These are phyloP conservation scores for Bremia lactucae DNA, from an alignment of 352 stramenopile species.

Conservation along the genomic window DNA sequence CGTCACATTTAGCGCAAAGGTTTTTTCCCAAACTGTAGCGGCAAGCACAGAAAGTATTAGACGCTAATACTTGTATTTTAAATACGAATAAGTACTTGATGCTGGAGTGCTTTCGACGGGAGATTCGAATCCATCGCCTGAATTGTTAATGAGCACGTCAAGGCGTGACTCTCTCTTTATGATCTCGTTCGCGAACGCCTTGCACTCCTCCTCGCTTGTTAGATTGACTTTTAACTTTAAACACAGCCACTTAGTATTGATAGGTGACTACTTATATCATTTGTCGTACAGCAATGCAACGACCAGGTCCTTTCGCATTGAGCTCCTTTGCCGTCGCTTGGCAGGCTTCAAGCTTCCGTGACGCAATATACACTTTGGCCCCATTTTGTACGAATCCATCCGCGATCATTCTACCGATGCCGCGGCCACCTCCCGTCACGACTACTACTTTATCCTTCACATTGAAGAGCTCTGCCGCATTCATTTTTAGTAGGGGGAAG, in stretches of 20 bases:
- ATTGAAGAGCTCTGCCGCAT: conserved; percentile 11
- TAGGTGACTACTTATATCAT: too few species aligned
- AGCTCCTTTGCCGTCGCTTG: conserved; percentile 58
- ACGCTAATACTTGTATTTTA: too few species aligned
- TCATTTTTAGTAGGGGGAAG: too few species aligned
- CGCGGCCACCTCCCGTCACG: conserved; percentile 88
- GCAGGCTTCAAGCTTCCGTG: conserved; percentile 74
- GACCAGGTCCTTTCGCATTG: conserved; percentile 42
- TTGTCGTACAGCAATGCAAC: conserved; percentile 41
- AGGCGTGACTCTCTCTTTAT: conserved; percentile 60
- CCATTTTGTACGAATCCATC: conserved; percentile 87
- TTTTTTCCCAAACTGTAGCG: conserved; percentile 81
- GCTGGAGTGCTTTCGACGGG: conserved; percentile 25
- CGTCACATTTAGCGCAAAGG: conserved; percentile 92
- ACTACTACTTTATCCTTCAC: conserved; percentile 78
- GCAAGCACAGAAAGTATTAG: too few species aligned
- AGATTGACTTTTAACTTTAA: conserved; percentile 22
- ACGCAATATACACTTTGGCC: conserved; percentile 90
- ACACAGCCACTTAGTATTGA: background rate
- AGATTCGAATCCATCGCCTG: conserved; percentile 21
- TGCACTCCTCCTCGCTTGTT: conserved; percentile 19
- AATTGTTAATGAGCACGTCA: conserved; percentile 93
- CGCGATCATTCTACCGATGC: conserved; percentile 94
- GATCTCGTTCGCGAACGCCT: conserved; percentile 51
- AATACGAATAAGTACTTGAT: conserved; percentile 16